phyloP scores from a whole-genome alignment of 2,329 filamentous ascomycete genomes.

The Penicillium sp. region DNA sequence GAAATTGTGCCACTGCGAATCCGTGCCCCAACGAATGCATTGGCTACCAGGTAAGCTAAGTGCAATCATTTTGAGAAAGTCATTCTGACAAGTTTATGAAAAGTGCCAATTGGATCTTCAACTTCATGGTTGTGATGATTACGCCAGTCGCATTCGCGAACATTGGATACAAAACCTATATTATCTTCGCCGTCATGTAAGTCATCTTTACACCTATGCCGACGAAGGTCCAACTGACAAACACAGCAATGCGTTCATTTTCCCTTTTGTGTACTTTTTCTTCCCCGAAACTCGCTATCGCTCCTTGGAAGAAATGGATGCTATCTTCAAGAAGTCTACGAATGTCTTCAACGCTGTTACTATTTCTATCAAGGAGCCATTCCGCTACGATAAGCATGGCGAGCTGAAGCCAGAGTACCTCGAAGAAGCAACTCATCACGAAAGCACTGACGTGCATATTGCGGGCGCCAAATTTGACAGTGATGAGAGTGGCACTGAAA shows the following conservation, averaged over 20 bases:
- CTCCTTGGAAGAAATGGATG: constrained; percentile 68
- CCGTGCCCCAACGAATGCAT: constrained; percentile 61
- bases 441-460: constrained; percentile 12
- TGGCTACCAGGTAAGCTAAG: constrained; percentile 53
- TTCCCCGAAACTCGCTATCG: constrained; percentile 60
- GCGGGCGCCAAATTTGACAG: constrained; percentile 23
- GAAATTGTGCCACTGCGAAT: constrained; percentile 57
- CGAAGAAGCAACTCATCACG: constrained; percentile 37
- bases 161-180: constrained; percentile 52
- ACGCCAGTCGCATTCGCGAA: constrained; percentile 60
- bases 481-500: constrained; percentile 24
- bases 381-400: constrained; percentile 59
- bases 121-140: constrained; percentile 66
- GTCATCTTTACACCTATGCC: constrained; percentile 8
- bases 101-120: constrained; percentile 56
- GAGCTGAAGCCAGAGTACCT: constrained; percentile 53
- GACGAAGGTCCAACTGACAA: constrained; percentile 3
- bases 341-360: constrained; percentile 52
- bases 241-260: constrained; percentile 51
- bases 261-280: constrained; percentile 59
- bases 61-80: neutral
- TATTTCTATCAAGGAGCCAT: constrained; percentile 53
- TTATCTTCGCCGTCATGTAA: constrained; percentile 53
- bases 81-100: neutral
- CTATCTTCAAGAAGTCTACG: constrained; percentile 60